Conservation (phyloP, 2,329 filamentous ascomycete genomes). For the Parastagonospora avenae region DNA sequence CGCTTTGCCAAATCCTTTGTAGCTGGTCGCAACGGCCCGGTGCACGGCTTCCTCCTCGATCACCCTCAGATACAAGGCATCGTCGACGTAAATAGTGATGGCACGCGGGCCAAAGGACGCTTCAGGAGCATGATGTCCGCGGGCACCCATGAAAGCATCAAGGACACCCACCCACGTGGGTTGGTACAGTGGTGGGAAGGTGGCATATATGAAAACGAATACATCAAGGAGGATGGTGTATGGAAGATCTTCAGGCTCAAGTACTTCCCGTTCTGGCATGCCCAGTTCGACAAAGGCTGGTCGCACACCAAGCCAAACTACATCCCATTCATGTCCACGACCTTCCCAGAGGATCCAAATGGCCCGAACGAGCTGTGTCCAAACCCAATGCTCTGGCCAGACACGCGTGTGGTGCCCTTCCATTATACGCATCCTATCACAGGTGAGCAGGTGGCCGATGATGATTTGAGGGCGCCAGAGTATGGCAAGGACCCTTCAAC, state of each 20-base stretch:
- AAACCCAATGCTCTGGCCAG: conserved; percentile 62
- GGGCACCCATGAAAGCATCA: conserved; percentile 59
- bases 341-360: conserved; percentile 56
- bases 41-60: conserved; percentile 62
- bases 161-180: conserved; percentile 57
- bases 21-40: conserved; percentile 60
- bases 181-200: conserved; percentile 64
- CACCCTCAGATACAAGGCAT: conserved; percentile 65
- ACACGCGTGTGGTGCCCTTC: conserved; percentile 60
- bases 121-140: conserved; percentile 63
- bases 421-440: conserved; percentile 60
- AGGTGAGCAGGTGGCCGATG: conserved; percentile 51
- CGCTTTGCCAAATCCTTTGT: conserved; percentile 60
- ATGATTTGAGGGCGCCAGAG: conserved; percentile 56
- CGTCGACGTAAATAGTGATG: conserved; percentile 55
- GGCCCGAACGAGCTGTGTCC: conserved; percentile 61
- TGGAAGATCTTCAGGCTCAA: conserved; percentile 62
- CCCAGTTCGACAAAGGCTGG: conserved; percentile 60
- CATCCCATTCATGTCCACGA: conserved; percentile 56
- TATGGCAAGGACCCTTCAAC: conserved; percentile 51
- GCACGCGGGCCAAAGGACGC: conserved; percentile 57
- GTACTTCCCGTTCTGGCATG: conserved; percentile 65
- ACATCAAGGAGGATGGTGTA: conserved; percentile 60
- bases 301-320: conserved; percentile 60
- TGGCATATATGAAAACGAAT: conserved; percentile 64